Base-by-base conservation (phyloP, 2,329 filamentous ascomycete genomes). In the Lasiodiplodia gonubiensis region DNA sequence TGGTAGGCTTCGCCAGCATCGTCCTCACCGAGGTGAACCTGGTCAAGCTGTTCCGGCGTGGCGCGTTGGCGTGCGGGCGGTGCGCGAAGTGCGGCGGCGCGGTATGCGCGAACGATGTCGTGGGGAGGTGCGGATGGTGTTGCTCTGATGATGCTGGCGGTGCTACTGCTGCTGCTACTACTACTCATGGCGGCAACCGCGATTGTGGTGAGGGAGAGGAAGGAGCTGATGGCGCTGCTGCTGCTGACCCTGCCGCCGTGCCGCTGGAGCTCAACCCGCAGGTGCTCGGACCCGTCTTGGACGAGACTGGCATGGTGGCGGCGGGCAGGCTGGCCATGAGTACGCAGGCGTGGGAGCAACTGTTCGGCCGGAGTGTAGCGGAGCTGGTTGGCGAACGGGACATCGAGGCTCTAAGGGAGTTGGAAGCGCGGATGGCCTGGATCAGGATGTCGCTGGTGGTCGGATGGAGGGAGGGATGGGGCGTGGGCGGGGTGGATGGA, bases 241-340 rank as follows among this genome's bases (percentile, higher is more conserved):
- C 30, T 10, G 30, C 8, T 30, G 30, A 30, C 5, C 14, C 14
- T 3, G 39, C 16, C 18, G 2, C 39, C n/a, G 42, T 66, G 18
- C 27, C 39, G 6, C 71, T 84, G 3, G 71, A 78, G 1, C 73
- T 83, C 27, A 84, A 82, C 68, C 81, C 82, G 4, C 73, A 74
- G 5, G 77, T 83, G 21, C 71, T 84, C 33, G 80, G 80, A 5
- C 75, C 77, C 46, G 68, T 84, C 6, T 71, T 83, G 59, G 82
- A 90, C 68, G 88, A 90, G 74, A 89, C 86, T 0, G 87, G 85
- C 5, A 80, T 79, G 39, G 80, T 88, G 10, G 72, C 75, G 1
- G 73, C 80, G 2, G 84, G 83, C 0, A 88, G 87, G 74, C 76
- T 89, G 2, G 75, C 88, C 21, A 84, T 88, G 77, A 83, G 81